Percentiles rank a stretch among this genome's conserved stretches.
Evolutionary conservation across 805 yeast species (phyloP).

Genomic region (Cyberlindnera xylosilytica): DNA sequence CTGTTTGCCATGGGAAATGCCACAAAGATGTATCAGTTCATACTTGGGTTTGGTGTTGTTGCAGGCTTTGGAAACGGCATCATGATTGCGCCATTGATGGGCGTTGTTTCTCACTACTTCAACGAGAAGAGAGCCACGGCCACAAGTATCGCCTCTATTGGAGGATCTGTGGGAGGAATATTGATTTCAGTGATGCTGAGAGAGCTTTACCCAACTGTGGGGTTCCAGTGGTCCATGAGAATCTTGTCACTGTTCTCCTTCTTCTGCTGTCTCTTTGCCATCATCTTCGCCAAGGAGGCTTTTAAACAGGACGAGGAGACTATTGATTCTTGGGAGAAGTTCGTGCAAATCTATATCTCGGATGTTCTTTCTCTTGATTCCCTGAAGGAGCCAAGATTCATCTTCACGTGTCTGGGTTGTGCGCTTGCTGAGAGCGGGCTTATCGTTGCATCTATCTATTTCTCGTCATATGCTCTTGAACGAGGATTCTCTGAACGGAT

Average conservation of each 20-base stretch:
- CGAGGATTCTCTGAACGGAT: constrained; percentile 26
- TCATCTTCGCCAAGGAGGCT: constrained; percentile 39
- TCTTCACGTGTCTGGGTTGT: constrained; percentile 39
- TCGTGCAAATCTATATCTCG: background rate
- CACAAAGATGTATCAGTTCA: constrained; percentile 52
- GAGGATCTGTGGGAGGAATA: constrained; percentile 54
- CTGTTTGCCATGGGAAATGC: constrained; percentile 50
- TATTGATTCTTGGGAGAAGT: background rate
- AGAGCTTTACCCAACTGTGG: constrained; percentile 40
- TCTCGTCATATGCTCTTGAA: constrained; percentile 42
- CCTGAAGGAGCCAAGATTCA: constrained; percentile 41
- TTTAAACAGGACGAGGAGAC: constrained; percentile 12
- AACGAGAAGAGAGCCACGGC: constrained; percentile 53
- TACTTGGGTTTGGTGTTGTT: constrained; percentile 50
- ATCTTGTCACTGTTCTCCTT: constrained; percentile 43
- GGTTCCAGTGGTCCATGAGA: constrained; percentile 57
- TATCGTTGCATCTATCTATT: constrained; percentile 42
- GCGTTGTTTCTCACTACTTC: constrained; percentile 66
- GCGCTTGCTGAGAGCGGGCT: constrained; percentile 44
- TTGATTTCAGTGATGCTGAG: constrained; percentile 51
- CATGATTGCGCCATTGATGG: constrained; percentile 52
- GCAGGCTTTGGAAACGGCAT: constrained; percentile 60
- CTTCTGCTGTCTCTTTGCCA: constrained; percentile 31
- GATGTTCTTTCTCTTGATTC: constrained; percentile 30
- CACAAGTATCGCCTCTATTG: constrained; percentile 43